A percentile compares a stretch with the other conserved stretches of the same genome.
These are phyloP conservation scores for Phytopythium delawarense DNA, from an alignment of 352 stramenopile species.

Conservation along the genomic window DNA sequence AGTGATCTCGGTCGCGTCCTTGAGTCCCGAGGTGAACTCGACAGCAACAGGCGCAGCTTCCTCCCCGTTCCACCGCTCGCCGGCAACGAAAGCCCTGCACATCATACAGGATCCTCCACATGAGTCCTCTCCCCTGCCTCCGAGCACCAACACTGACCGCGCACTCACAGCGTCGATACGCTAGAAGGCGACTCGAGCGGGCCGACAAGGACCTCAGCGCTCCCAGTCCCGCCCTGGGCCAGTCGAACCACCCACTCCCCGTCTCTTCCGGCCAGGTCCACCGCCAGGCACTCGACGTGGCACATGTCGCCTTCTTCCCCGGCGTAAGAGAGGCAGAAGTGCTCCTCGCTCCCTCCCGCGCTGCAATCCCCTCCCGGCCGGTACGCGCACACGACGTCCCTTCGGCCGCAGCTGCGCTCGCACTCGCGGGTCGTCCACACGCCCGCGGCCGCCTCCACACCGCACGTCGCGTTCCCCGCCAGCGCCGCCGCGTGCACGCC, in stretches of 20 bases:
- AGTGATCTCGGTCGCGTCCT: not conserved
- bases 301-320: not conserved
- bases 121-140: not conserved
- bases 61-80: not conserved
- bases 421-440: slow-evolving; percentile 2
- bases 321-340: slow-evolving; percentile 1
- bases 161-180: not conserved
- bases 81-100: not conserved
- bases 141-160: not conserved
- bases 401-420: not conserved
- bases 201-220: not conserved
- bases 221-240: not conserved
- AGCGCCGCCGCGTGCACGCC: not conserved
- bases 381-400: slow-evolving; percentile 1
- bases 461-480: not conserved
- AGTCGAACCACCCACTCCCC: not conserved
- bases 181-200: not conserved
- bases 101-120: not conserved
- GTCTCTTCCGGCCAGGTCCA: not conserved
- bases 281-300: slow-evolving; percentile 9
- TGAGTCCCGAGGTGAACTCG: not conserved
- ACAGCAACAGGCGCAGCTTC: not conserved
- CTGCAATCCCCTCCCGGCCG: not conserved
- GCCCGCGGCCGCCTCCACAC: not conserved
- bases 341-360: not conserved